phyloP scores from a whole-genome alignment of 345 rosid genomes.

The Eucalyptus sp. region DNA sequence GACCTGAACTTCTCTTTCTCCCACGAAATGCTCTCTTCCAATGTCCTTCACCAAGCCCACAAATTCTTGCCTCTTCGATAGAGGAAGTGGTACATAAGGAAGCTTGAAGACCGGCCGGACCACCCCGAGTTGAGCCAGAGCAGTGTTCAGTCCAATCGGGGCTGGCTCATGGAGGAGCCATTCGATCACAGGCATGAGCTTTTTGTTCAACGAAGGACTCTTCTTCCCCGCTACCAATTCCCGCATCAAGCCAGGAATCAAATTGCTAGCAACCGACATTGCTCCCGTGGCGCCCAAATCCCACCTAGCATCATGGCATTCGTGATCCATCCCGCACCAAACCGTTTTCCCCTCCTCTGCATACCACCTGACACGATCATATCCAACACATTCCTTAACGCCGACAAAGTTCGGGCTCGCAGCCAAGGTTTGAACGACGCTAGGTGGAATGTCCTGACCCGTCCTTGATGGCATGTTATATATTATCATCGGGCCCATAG shows the following conservation, averaged over 20 bases:
- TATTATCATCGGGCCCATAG: slow-evolving; percentile 76
- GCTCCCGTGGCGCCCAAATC: slow-evolving; percentile 63
- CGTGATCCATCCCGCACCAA: slow-evolving; percentile 84
- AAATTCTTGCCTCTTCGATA: slow-evolving; percentile 48
- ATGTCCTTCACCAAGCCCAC: slow-evolving; percentile 56
- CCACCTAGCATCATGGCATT: slow-evolving; percentile 87
- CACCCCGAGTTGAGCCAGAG: slow-evolving; percentile 82
- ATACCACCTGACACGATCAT: slow-evolving; percentile 57
- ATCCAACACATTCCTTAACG: slow-evolving; percentile 67
- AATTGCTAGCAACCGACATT: slow-evolving; percentile 67
- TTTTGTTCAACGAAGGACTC: slow-evolving; percentile 37
- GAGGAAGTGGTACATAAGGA: slow-evolving; percentile 71
- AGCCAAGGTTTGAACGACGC: slow-evolving; percentile 41
- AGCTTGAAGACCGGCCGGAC: slow-evolving; percentile 71
- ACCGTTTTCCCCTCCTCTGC: slow-evolving; percentile 56
- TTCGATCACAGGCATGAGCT: slow-evolving; percentile 60
- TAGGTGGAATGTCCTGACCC: slow-evolving; percentile 65
- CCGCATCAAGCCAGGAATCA: slow-evolving; percentile 58
- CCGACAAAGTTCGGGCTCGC: slow-evolving; percentile 60
- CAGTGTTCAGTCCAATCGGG: slow-evolving; percentile 80
- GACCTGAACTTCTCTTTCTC: slow-evolving; percentile 58
- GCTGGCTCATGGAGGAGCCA: slow-evolving; percentile 80
- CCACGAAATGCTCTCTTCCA: slow-evolving; percentile 71
- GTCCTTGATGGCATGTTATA: slow-evolving; percentile 82
- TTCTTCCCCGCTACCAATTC: slow-evolving; percentile 61